Evolutionary conservation across 257 asterid species (phyloP).

Genomic region (Solanum lignicaule): DNA sequence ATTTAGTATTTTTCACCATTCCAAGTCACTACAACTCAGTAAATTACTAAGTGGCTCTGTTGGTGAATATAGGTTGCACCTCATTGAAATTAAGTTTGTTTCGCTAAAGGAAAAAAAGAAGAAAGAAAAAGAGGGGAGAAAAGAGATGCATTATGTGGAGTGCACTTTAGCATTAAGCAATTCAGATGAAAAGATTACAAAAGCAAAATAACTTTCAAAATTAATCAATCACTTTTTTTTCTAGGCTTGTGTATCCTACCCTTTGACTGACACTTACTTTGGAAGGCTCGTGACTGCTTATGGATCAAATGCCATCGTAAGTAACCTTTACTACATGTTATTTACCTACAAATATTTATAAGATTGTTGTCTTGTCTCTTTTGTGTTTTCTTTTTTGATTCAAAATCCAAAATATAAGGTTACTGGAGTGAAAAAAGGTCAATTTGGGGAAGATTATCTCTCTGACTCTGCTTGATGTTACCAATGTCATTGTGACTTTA

Average conservation of each 20-base stretch:
- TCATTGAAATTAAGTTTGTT: neutral
- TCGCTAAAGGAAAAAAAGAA: neutral
- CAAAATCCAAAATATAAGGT: neutral
- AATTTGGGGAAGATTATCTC: neutral
- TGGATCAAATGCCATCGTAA: slow-evolving; percentile 44
- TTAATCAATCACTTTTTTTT: slow-evolving; percentile 1
- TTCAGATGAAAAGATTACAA: neutral
- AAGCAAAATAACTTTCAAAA: neutral
- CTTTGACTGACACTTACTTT: slow-evolving; percentile 35
- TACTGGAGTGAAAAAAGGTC: neutral
- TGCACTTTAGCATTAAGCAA: neutral
- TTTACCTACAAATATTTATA: neutral
- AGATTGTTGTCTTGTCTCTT: neutral
- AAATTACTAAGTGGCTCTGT: neutral
- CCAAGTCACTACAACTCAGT: neutral
- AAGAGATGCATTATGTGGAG: neutral
- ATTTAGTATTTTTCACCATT: neutral
- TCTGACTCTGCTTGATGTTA: neutral
- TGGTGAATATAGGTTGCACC: neutral
- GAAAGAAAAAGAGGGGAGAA: neutral
- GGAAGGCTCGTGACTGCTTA: slow-evolving; percentile 38
- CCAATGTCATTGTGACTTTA: neutral
- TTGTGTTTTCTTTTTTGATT: neutral
- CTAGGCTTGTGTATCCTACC: slow-evolving; percentile 45
- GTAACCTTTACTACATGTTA: slow-evolving; percentile 2